phyloP scores from a whole-genome alignment of 1,284 basidiomycete species.

The Leccinum proliferum region DNA sequence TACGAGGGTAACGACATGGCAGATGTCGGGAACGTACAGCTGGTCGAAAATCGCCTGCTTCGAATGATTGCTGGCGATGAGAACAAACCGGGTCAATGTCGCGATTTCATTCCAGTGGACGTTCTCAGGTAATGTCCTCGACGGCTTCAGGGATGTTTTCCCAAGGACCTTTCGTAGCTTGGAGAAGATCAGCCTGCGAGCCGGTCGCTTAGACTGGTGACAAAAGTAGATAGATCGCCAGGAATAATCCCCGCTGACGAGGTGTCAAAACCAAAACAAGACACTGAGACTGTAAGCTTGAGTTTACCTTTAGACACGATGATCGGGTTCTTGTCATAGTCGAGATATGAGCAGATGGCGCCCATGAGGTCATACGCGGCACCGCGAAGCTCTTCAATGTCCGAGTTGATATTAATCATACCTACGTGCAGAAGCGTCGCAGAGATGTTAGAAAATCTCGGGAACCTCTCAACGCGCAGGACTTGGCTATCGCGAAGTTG shows the following conservation, averaged over 20 bases:
- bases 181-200: constrained; percentile 67
- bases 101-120: constrained; percentile 82
- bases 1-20: constrained; percentile 72
- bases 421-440: constrained; percentile 81
- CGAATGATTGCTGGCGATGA: constrained; percentile 67
- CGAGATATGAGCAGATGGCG: constrained; percentile 73
- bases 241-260: constrained; percentile 65
- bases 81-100: constrained; percentile 67
- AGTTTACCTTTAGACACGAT: constrained; percentile 62
- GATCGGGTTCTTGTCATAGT: constrained; percentile 67
- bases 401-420: constrained; percentile 68
- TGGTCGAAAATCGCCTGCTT: constrained; percentile 62
- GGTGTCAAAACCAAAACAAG: constrained; percentile 8
- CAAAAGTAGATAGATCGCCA: constrained; percentile 62
- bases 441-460: constrained; percentile 77
- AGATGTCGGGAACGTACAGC: constrained; percentile 77
- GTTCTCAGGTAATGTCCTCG: constrained; percentile 62
- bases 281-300: not conserved
- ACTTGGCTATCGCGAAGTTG: constrained; percentile 53
- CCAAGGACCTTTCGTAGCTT: constrained; percentile 77
- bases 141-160: constrained; percentile 62
- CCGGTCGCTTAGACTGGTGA: constrained; percentile 62
- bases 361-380: constrained; percentile 76
- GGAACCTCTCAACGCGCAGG: constrained; percentile 60
- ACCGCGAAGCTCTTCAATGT: constrained; percentile 69